These are phyloP conservation scores for Saccharomyces hybrid DNA, from an alignment of 1,139 yeast genomes.

Conservation along the genomic window DNA sequence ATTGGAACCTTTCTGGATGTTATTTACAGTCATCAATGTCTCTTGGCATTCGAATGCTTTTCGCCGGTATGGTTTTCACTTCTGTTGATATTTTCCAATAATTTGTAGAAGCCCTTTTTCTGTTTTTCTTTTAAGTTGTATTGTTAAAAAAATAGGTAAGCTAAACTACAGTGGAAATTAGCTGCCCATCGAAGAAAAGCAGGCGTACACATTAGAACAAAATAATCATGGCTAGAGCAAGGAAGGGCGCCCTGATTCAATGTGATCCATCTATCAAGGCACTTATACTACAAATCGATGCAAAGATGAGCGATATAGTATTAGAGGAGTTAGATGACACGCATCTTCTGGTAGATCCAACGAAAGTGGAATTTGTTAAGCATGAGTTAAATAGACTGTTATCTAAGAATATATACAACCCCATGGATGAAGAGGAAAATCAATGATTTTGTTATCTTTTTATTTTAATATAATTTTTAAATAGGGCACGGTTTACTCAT, in stretches of 20 bases:
- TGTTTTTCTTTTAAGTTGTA: not conserved
- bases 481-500: not conserved
- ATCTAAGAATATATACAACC: conserved; percentile 78
- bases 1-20: not conserved
- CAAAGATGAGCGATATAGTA: conserved; percentile 58
- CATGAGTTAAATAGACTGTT: conserved; percentile 65
- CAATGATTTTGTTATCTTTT: conserved; percentile 7
- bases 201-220: too few species aligned
- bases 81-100: not conserved
- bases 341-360: conserved; percentile 70
- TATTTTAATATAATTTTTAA: not conserved
- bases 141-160: not conserved
- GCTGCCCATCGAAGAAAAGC: too few species aligned
- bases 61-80: not conserved
- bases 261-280: conserved; percentile 93
- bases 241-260: conserved; percentile 34
- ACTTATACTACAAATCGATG: conserved; percentile 70
- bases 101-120: not conserved
- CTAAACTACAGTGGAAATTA: too few species aligned
- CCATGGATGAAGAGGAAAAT: conserved; percentile 61
- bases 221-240: conserved; percentile 28
- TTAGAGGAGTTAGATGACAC: conserved; percentile 85
- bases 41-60: not conserved
- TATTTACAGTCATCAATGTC: not conserved
- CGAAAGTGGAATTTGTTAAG: conserved; percentile 65